Conservation (phyloP, 371 early-diverging fungal genomes). For the Mortierella polycephala region DNA sequence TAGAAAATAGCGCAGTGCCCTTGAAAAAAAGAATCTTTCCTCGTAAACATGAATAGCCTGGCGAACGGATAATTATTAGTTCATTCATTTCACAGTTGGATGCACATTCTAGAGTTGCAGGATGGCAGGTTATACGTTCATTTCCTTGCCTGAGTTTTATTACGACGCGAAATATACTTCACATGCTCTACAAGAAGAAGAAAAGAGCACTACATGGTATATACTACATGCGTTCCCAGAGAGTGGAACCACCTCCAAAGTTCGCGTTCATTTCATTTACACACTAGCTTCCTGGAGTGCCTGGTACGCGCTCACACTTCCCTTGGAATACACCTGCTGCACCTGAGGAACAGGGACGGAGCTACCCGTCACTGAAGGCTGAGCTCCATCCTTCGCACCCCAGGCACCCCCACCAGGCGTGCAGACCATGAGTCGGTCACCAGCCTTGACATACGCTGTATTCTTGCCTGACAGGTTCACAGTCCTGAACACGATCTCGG, state of each 20-base stretch:
- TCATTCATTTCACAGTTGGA: too few relatives aligned
- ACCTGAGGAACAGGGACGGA: slow-evolving; percentile 4
- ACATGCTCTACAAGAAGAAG: too few relatives aligned
- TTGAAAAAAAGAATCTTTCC: too few relatives aligned
- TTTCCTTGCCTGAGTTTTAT: too few relatives aligned
- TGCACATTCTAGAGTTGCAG: too few relatives aligned
- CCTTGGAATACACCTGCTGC: slow-evolving; percentile 24
- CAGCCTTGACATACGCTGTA: slow-evolving; percentile 75
- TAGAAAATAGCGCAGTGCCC: too few relatives aligned
- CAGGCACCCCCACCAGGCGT: slow-evolving; percentile 97
- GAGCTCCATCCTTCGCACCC: slow-evolving; percentile 36
- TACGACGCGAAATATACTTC: too few relatives aligned
- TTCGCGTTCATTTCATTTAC: slow-evolving; percentile 9
- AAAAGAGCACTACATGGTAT: too few relatives aligned
- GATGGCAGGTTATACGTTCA: too few relatives aligned
- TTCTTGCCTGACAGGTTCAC: slow-evolving; percentile 92
- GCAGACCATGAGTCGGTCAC: slow-evolving; percentile 84
- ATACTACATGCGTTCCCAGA: too few relatives aligned
- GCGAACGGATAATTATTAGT: too few relatives aligned
- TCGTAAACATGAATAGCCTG: too few relatives aligned
- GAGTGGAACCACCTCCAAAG: not conserved
- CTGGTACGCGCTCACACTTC: slow-evolving; percentile 46
- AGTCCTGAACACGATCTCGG: slow-evolving; percentile 36
- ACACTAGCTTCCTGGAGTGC: slow-evolving; percentile 51
- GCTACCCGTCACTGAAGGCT: not conserved